Evolutionary conservation across 202 grass and related monocot species (phyloP).

Genomic region (Saccharum hybrid): DNA sequence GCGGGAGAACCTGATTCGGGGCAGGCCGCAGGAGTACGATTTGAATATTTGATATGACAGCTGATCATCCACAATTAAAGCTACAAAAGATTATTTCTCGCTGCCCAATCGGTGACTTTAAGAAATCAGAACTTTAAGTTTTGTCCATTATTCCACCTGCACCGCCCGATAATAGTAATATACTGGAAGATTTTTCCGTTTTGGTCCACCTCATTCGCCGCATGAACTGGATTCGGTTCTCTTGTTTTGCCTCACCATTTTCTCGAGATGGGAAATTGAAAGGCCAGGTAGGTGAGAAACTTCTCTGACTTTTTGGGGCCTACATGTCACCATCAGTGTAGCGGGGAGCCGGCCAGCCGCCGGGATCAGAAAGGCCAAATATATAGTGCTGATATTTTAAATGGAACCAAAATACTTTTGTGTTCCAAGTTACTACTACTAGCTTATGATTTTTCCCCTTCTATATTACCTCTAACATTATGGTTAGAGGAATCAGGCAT

Average conservation of each 20-base stretch:
- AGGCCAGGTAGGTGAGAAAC: background rate
- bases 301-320: conserved; percentile 9
- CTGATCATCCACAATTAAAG: conserved; percentile 5
- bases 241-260: background rate
- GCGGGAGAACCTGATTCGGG: background rate
- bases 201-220: background rate
- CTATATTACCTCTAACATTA: too few relatives aligned
- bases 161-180: background rate
- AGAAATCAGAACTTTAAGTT: background rate
- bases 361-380: background rate
- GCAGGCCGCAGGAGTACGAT: background rate
- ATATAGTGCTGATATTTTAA: background rate
- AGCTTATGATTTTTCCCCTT: too few relatives aligned
- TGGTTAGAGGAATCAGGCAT: too few relatives aligned
- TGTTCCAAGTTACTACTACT: background rate
- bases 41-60: background rate
- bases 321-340: conserved; percentile 7
- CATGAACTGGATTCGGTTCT: background rate
- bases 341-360: background rate
- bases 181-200: conserved; percentile 1
- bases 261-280: background rate
- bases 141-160: background rate
- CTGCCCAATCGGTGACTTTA: background rate
- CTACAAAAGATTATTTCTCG: background rate
- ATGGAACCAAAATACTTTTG: background rate